Percentiles rank a stretch among this genome's conserved stretches.
These are phyloP conservation scores for Xylaria sp. DNA, from an alignment of 2,329 filamentous ascomycete genomes.

Conservation along the genomic window DNA sequence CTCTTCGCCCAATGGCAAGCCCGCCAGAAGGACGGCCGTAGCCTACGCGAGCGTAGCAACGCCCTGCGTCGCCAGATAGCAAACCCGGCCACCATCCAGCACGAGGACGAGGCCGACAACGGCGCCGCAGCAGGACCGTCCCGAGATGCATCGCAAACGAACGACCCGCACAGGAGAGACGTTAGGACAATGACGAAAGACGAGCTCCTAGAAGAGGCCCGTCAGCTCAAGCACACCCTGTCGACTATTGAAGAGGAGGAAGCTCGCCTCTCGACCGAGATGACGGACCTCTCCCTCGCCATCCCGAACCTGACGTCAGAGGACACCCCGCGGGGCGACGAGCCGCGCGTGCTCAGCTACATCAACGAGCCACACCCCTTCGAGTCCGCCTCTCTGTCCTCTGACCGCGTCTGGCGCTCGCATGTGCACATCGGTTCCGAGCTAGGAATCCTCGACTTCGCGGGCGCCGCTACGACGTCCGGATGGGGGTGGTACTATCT, in stretches of 20 bases:
- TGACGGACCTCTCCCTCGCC: slow-evolving; percentile 77
- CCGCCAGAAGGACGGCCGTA: slow-evolving; percentile 69
- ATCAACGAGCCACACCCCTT: slow-evolving; percentile 76
- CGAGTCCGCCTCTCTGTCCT: slow-evolving; percentile 42
- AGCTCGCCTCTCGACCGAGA: slow-evolving; percentile 68
- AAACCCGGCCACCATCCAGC: slow-evolving; percentile 58
- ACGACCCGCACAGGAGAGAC: slow-evolving; percentile 46
- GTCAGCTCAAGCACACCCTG: slow-evolving; percentile 70
- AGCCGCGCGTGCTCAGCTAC: slow-evolving; percentile 74
- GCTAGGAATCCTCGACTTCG: slow-evolving; percentile 91
- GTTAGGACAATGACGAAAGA: slow-evolving; percentile 54
- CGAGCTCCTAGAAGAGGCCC: slow-evolving; percentile 70
- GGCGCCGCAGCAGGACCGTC: slow-evolving; percentile 5
- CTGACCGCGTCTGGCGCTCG: slow-evolving; percentile 69
- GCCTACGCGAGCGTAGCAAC: slow-evolving; percentile 74
- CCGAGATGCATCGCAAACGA: slow-evolving; percentile 5
- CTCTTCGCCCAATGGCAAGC: slow-evolving; percentile 67
- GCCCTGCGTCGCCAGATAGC: slow-evolving; percentile 67
- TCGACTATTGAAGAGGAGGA: slow-evolving; percentile 70
- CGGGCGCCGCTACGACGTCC: slow-evolving; percentile 79
- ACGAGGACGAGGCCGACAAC: slow-evolving; percentile 55
- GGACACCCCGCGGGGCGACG: slow-evolving; percentile 75
- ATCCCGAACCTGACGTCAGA: slow-evolving; percentile 87
- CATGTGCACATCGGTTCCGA: slow-evolving; percentile 88
- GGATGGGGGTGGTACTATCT: slow-evolving; percentile 99